A percentile compares a stretch with the other conserved stretches of the same genome.
Conservation (phyloP, 2,329 filamentous ascomycete genomes). For the Cercospora sp. region DNA sequence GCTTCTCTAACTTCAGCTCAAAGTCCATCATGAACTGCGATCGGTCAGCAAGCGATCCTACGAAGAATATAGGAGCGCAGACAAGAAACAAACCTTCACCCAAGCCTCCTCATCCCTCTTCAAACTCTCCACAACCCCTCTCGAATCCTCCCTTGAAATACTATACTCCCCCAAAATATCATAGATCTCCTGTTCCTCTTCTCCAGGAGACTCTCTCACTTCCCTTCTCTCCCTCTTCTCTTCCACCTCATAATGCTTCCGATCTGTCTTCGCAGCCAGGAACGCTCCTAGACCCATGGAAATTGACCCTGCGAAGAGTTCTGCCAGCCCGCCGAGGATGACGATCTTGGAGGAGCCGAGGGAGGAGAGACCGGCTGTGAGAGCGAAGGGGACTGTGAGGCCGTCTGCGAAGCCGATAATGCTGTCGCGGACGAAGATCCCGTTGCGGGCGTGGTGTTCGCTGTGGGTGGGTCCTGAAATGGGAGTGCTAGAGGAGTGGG, state of each 20-base stretch:
- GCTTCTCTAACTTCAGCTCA: conserved; percentile 53
- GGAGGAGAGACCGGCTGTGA: conserved; percentile 71
- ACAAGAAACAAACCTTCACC: conserved; percentile 42
- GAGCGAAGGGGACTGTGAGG: conserved; percentile 75
- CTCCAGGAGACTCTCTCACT: conserved; percentile 47
- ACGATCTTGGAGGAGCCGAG: conserved; percentile 39
- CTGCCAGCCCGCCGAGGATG: conserved; percentile 66
- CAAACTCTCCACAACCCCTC: conserved; percentile 54
- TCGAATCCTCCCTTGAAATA: conserved; percentile 47
- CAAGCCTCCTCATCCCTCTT: conserved; percentile 52
- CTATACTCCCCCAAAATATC: conserved; percentile 54
- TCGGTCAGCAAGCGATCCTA: not conserved
- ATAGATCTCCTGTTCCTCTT: conserved; percentile 44
- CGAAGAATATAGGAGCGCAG: too few species aligned
- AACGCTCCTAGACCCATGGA: conserved; percentile 77
- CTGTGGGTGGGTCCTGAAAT: not conserved
- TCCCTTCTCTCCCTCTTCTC: conserved; percentile 50
- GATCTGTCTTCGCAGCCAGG: conserved; percentile 63
- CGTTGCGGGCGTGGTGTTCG: conserved; percentile 33
- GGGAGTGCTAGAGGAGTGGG: not conserved
- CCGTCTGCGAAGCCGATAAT: conserved; percentile 79
- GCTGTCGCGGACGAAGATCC: conserved; percentile 59
- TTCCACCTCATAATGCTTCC: conserved; percentile 54
- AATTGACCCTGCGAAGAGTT: conserved; percentile 74
- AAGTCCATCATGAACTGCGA: conserved; percentile 62